Percentiles rank a stretch among this genome's conserved stretches.
Evolutionary conservation across 768 basidiomycete genomes (phyloP).

Genomic region (Tylopilus intermedius): DNA sequence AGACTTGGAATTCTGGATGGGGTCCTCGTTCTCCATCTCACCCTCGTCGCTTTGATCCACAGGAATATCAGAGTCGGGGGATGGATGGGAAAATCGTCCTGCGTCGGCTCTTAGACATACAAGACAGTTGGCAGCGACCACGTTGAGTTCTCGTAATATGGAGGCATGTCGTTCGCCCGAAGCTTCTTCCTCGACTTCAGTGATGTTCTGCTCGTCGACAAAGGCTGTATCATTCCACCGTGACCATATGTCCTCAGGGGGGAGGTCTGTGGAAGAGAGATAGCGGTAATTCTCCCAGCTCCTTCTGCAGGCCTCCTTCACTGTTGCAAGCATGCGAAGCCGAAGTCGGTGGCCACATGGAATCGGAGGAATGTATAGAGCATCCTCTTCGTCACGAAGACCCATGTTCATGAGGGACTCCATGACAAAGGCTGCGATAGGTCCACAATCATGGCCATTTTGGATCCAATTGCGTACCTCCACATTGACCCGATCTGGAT

Average conservation of each 20-base stretch:
- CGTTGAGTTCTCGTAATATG: not conserved
- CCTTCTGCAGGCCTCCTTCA: not conserved
- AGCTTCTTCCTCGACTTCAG: not conserved
- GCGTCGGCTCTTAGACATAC: not conserved
- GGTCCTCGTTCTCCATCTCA: too few species aligned
- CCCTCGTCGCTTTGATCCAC: too few species aligned
- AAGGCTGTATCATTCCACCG: not conserved
- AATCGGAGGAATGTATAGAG: not conserved
- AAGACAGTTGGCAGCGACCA: not conserved
- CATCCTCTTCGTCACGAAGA: not conserved
- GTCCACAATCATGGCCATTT: constrained; percentile 7
- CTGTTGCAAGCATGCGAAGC: not conserved
- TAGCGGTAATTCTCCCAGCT: constrained; percentile 5
- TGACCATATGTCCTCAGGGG: not conserved
- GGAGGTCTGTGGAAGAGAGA: not conserved
- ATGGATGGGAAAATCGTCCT: not conserved
- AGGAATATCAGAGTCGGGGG: too few species aligned
- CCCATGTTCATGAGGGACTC: constrained; percentile 3
- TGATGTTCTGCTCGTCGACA: not conserved
- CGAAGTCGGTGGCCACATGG: not conserved
- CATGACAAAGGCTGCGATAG: constrained; percentile 1
- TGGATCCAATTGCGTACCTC: not conserved
- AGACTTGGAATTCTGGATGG: not conserved
- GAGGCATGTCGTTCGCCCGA: not conserved
- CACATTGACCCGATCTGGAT: not conserved